Base-by-base conservation (phyloP, 2,329 filamentous ascomycete genomes). In the Fusarium papillatum region DNA sequence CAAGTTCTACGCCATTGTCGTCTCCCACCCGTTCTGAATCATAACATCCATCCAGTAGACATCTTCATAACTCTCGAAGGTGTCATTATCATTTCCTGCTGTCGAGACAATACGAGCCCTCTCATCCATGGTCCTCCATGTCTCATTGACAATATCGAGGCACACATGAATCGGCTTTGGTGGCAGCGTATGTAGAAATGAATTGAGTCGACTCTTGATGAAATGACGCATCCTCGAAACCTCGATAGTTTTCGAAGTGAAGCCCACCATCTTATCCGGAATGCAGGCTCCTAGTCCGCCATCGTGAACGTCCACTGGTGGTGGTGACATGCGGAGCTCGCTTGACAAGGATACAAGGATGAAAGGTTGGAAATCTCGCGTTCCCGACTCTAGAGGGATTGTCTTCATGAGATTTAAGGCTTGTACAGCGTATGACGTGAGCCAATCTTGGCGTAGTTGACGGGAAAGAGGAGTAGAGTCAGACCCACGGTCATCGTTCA, bases 21-120 rank as follows among this genome's bases (percentile, higher is more conserved):
- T 74, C 59, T 74, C 72, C 72, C 72, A 74, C 2, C 72, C 66
- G 38, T 74, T 72, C 62, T 74, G 69, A 41, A 74, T 74, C 66
- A 74, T 71, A 19, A 74, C 62, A 48, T 74, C 66, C 66, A 74
- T 74, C 72, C 72, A 74, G 55, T 69, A 74, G 10, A 72, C 62
- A 5, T 74, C 72, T 16, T 67, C 57, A 13, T 41, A 62, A 2
- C 59, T 59, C 7, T 60, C 60, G 2, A 48, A 48, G 16, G 14
- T 46, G 36, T 22, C 24, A 53, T 6, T 63, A 39, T 22, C n/a
- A 53, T 1, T 41, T 59, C 8, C n/a, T 4, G 43, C 38, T 9
- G 46, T 17, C 9, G 43, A 48, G 22, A 48, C 22, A 24, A 31
- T 8, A 8, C 41, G 29, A 6, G 63, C 59, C 36, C 59, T 43